phyloP scores from a whole-genome alignment of 306 rosid species.

The Dalbergia oliveri region DNA sequence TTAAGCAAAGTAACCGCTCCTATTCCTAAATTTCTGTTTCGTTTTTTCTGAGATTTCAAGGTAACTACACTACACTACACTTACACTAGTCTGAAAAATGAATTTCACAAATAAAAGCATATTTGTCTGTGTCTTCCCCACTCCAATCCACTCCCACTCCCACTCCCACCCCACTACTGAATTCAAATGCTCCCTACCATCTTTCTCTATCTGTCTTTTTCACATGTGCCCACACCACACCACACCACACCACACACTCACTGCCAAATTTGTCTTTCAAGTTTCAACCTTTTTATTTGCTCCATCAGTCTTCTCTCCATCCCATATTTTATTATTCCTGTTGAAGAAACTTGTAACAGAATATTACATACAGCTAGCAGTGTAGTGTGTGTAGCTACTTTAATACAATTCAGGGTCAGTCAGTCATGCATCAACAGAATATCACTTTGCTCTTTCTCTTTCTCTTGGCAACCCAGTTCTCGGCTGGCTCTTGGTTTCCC shows the following conservation, averaged over 20 bases:
- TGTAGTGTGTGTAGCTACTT: background rate
- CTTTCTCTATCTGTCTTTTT: background rate
- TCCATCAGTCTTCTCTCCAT: background rate
- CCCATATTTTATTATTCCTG: background rate
- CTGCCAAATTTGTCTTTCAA: conserved; percentile 27
- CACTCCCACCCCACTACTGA: background rate
- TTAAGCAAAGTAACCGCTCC: too few species aligned
- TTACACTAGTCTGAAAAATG: too few species aligned
- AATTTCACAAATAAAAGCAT: background rate
- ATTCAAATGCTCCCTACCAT: background rate
- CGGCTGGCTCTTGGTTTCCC: background rate
- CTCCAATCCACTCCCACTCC: background rate
- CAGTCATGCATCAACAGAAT: background rate
- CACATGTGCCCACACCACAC: background rate
- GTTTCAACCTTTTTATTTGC: background rate
- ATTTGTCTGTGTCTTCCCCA: background rate
- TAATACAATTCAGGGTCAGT: background rate
- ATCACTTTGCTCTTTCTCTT: background rate
- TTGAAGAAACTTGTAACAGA: conserved; percentile 40
- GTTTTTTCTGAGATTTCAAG: too few species aligned
- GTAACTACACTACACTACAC: too few species aligned
- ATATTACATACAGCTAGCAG: background rate
- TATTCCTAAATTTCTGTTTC: too few species aligned
- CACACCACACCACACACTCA: conserved; percentile 8
- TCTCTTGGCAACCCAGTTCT: background rate